Percentiles rank a stretch among this genome's conserved stretches.
Evolutionary conservation across 225 moss, liverwort and hornwort genomes (phyloP).

Genomic region (Anthoceros angustus): DNA sequence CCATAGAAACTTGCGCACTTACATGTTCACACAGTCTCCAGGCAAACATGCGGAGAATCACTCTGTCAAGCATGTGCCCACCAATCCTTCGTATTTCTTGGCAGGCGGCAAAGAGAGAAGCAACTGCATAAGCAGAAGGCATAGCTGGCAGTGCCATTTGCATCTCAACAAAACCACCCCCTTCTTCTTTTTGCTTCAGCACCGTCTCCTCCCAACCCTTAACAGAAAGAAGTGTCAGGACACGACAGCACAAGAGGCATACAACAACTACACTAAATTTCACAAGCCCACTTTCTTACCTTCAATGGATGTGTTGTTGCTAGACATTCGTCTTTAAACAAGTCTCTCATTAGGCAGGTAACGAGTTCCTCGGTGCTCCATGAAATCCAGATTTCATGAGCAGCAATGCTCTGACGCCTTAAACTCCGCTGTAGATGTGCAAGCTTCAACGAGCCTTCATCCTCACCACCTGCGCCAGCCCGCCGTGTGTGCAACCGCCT

Average conservation of each 20-base stretch:
- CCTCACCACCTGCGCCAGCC: slow-evolving; percentile 14
- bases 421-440: slow-evolving; percentile 47
- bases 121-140: slow-evolving; percentile 78
- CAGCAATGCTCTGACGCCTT: slow-evolving; percentile 69
- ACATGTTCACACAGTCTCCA: slow-evolving; percentile 76
- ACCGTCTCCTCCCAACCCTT: slow-evolving; percentile 97
- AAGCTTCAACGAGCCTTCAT: slow-evolving; percentile 32
- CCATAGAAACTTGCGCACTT: neutral
- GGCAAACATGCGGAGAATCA: slow-evolving; percentile 64
- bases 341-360: slow-evolving; percentile 42
- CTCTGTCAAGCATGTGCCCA: slow-evolving; percentile 75
- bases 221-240: slow-evolving; percentile 2
- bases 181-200: slow-evolving; percentile 65
- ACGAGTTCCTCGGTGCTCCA: slow-evolving; percentile 74
- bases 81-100: slow-evolving; percentile 80
- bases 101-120: slow-evolving; percentile 74
- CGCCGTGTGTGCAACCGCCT: slow-evolving; percentile 47
- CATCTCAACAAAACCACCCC: slow-evolving; percentile 70
- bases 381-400: slow-evolving; percentile 69
- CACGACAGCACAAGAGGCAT: neutral
- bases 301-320: slow-evolving; percentile 61
- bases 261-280: neutral
- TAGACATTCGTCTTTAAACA: slow-evolving; percentile 64
- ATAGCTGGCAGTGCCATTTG: slow-evolving; percentile 78
- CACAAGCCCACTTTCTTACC: slow-evolving; percentile 19